Percentiles rank a stretch among this genome's conserved stretches.
phyloP scores from a whole-genome alignment of 768 basidiomycete species.

The Tylopilus sp. region DNA sequence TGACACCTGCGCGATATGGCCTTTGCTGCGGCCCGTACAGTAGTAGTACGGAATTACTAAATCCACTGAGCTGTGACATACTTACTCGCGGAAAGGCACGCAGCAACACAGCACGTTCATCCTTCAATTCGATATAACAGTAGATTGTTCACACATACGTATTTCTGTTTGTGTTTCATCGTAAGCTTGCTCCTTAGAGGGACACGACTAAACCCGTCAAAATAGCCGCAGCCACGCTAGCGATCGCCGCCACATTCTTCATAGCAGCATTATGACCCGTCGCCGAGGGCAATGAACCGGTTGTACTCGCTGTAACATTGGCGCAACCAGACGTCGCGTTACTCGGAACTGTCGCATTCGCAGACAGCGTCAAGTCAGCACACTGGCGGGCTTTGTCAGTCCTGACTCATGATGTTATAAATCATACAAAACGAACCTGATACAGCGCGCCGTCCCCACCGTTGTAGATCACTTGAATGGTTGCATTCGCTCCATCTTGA shows the following conservation, averaged over 20 bases:
- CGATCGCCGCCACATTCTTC: constrained; percentile 11
- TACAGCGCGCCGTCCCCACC: constrained; percentile 73
- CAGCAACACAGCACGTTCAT: no score
- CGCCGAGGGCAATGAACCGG: constrained; percentile 13
- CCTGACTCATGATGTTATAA: background rate
- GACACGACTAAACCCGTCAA: constrained; percentile 9
- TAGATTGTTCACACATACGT: background rate
- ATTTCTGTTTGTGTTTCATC: background rate
- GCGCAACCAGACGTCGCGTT: constrained; percentile 35
- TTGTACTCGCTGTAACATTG: constrained; percentile 27
- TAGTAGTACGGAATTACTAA: no score
- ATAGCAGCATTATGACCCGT: constrained; percentile 15
- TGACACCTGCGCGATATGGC: no score
- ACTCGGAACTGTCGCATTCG: constrained; percentile 46
- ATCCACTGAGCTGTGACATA: no score
- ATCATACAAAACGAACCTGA: constrained; percentile 44
- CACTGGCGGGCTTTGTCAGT: constrained; percentile 47
- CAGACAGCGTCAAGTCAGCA: constrained; percentile 71
- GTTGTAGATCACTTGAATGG: constrained; percentile 62
- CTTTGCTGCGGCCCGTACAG: no score
- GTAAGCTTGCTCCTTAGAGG: constrained; percentile 8
- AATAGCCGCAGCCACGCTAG: constrained; percentile 6
- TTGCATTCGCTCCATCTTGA: constrained; percentile 65
- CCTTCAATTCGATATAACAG: background rate
- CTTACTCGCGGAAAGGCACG: no score